Conservation (phyloP, 2,329 filamentous ascomycete species). For the Leptographium procerum region DNA sequence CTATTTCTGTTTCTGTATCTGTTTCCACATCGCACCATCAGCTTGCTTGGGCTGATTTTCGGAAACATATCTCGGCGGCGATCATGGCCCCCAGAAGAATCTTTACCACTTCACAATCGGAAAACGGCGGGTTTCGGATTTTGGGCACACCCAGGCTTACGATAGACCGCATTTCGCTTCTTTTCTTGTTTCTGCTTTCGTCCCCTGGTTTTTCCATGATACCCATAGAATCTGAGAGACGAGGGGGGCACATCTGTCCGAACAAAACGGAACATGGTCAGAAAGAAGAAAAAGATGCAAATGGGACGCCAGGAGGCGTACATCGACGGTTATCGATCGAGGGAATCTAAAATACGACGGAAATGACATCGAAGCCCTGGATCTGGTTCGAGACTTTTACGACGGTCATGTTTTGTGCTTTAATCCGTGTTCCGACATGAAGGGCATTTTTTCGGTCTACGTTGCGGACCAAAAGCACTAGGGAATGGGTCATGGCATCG, state of each 20-base stretch:
- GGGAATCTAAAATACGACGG: conserved; percentile 16
- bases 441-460: conserved; percentile 21
- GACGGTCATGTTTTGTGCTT: conserved; percentile 29
- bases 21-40: conserved; percentile 12
- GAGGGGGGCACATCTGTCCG: conserved; percentile 15
- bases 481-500: conserved; percentile 20
- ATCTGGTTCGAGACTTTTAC: conserved; percentile 23
- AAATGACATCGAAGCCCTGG: conserved; percentile 13
- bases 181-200: conserved; percentile 23
- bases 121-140: conserved; percentile 23
- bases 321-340: conserved; percentile 19
- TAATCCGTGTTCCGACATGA: conserved; percentile 18
- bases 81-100: conserved; percentile 22
- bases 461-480: conserved; percentile 17
- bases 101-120: conserved; percentile 17
- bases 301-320: conserved; percentile 17
- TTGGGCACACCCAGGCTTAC: conserved; percentile 23
- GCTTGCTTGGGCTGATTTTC: conserved; percentile 14
- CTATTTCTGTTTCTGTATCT: conserved; percentile 8
- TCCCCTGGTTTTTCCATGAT: conserved; percentile 24
- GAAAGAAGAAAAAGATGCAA: conserved; percentile 10
- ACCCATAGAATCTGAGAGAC: conserved; percentile 26
- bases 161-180: conserved; percentile 21
- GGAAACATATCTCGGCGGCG: conserved; percentile 22
- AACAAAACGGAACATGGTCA: conserved; percentile 9